Evolutionary conservation across 305 asterid species (phyloP).

Genomic region (Solanum hybrid): DNA sequence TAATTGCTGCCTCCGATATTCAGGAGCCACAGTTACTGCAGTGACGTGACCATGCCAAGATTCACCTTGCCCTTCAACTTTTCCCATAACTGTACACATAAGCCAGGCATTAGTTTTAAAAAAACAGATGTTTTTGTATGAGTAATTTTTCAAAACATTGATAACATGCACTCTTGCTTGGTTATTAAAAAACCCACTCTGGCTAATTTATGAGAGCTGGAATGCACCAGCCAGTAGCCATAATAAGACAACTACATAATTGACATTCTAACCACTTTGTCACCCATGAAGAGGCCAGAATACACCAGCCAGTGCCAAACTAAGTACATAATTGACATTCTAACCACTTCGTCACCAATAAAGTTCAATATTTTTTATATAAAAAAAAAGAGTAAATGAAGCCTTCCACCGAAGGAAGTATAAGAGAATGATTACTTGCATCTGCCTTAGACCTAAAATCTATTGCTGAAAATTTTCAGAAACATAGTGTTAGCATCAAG

Average conservation of each 20-base stretch:
- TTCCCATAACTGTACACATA: conserved; percentile 74
- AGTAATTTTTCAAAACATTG: neutral
- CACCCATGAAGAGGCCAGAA: neutral
- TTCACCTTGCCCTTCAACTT: conserved; percentile 98
- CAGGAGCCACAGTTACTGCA: conserved; percentile 90
- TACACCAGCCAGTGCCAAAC: neutral
- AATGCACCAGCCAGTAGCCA: neutral
- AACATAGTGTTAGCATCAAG: neutral
- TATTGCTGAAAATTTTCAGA: neutral
- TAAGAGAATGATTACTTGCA: neutral
- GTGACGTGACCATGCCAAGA: conserved; percentile 99
- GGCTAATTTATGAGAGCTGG: neutral
- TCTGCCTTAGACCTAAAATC: neutral
- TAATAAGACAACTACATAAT: neutral
- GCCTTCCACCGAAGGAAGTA: neutral
- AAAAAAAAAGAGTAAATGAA: neutral
- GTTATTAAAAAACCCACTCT: neutral
- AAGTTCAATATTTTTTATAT: neutral
- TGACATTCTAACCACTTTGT: neutral
- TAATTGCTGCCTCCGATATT: conserved; percentile 84
- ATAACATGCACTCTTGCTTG: neutral
- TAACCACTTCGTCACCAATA: neutral
- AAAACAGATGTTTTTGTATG: neutral
- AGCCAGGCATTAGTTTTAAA: neutral
- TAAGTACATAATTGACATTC: neutral